A percentile compares a stretch with the other conserved stretches of the same genome.
Evolutionary conservation across 2,329 filamentous ascomycete genomes (phyloP).

Genomic region (Ceratocystis lukuohia): DNA sequence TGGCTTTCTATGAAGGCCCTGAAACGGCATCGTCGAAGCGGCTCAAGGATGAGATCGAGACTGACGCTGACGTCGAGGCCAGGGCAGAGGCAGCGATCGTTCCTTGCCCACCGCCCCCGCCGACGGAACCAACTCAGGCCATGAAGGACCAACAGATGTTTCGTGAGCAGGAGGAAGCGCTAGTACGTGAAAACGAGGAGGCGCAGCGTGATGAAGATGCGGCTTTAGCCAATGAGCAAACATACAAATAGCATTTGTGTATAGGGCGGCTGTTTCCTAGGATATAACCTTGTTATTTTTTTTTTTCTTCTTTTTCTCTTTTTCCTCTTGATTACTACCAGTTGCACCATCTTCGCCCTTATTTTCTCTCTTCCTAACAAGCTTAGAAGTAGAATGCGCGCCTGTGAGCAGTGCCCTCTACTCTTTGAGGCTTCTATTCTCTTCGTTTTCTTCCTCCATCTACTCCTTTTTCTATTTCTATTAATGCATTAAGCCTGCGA

Average conservation of each 20-base stretch:
- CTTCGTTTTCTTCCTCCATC: background rate
- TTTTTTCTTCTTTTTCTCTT: background rate
- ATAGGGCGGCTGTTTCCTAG: constrained; percentile 19
- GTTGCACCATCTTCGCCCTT: constrained; percentile 12
- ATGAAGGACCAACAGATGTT: constrained; percentile 33
- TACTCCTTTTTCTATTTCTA: constrained; percentile 3
- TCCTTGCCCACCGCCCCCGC: constrained; percentile 39
- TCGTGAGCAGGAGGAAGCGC: constrained; percentile 36
- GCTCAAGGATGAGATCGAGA: constrained; percentile 32
- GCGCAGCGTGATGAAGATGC: constrained; percentile 40
- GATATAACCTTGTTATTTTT: background rate
- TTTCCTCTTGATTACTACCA: too few relatives aligned
- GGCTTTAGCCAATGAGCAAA: constrained; percentile 22
- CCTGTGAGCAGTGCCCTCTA: background rate
- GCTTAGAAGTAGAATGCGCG: background rate
- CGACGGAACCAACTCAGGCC: constrained; percentile 28
- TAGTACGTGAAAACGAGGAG: constrained; percentile 42
- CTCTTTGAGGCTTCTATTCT: background rate
- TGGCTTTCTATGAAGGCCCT: constrained; percentile 7
- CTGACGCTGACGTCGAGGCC: background rate
- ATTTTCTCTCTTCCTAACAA: background rate
- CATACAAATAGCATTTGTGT: constrained; percentile 4
- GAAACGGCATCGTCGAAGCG: constrained; percentile 31
- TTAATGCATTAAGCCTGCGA: constrained; percentile 7
- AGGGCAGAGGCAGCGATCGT: constrained; percentile 24